These are phyloP conservation scores for Curvularia eragrostidis DNA, from an alignment of 2,329 filamentous ascomycete genomes.

Conservation along the genomic window DNA sequence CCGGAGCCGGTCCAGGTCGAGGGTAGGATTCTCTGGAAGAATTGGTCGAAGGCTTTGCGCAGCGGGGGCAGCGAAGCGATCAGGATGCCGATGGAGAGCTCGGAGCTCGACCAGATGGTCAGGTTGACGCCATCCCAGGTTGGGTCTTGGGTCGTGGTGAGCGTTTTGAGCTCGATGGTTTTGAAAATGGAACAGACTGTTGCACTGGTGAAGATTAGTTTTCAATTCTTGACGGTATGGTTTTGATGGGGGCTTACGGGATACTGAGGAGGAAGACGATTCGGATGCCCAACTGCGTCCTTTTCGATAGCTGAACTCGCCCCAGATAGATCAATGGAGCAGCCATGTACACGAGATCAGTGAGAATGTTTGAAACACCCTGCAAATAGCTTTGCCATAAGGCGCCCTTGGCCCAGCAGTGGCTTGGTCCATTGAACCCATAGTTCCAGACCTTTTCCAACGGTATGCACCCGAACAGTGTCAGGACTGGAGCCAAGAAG, in stretches of 20 bases:
- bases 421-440: conserved; percentile 17
- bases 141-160: conserved; percentile 32
- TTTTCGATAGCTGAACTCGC: conserved; percentile 30
- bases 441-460: conserved; percentile 40
- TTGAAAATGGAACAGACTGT: conserved; percentile 42
- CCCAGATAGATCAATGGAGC: conserved; percentile 40
- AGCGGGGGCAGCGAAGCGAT: conserved; percentile 36
- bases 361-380: conserved; percentile 40
- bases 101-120: conserved; percentile 35
- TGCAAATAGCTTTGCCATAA: conserved; percentile 35
- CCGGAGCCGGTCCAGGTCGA: conserved; percentile 17
- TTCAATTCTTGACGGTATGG: background rate
- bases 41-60: conserved; percentile 33
- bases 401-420: conserved; percentile 34
- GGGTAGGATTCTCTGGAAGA: conserved; percentile 28
- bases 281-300: conserved; percentile 40
- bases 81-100: conserved; percentile 32
- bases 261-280: conserved; percentile 40
- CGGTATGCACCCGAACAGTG: conserved; percentile 37
- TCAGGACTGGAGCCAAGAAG: conserved; percentile 33
- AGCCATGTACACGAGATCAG: conserved; percentile 38
- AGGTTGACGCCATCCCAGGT: conserved; percentile 37
- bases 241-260: conserved; percentile 25
- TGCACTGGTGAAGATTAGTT: conserved; percentile 20
- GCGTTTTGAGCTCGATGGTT: conserved; percentile 30